phyloP scores from a whole-genome alignment of 2,329 filamentous ascomycete genomes.

The Dothiorella sarmentorum region DNA sequence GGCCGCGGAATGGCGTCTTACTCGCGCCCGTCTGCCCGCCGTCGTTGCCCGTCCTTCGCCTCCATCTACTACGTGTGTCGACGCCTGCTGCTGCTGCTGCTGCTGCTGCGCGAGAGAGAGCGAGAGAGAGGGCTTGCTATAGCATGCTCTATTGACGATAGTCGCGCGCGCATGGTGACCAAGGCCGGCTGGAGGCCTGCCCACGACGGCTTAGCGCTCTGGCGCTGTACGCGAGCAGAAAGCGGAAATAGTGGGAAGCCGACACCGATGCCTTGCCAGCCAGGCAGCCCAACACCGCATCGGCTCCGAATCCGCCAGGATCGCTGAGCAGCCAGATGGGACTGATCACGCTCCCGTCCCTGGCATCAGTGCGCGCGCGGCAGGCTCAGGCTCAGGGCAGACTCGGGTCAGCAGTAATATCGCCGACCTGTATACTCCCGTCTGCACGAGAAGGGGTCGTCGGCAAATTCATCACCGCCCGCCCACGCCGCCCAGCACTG shows the following conservation, averaged over 20 bases:
- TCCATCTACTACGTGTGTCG: too few relatives aligned
- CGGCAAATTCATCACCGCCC: conserved; percentile 6
- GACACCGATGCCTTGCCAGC: conserved; percentile 1
- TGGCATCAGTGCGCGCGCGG: background rate
- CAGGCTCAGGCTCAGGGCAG: conserved; percentile 4
- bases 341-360: background rate
- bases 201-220: conserved; percentile 5
- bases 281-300: background rate
- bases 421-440: background rate
- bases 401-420: conserved; percentile 5
- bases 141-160: background rate
- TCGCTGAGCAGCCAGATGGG: conserved; percentile 11
- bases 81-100: too few relatives aligned
- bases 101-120: too few relatives aligned
- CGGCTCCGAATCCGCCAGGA: conserved; percentile 10
- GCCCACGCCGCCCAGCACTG: background rate
- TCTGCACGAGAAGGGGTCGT: background rate
- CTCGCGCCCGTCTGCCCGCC: background rate
- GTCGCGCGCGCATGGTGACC: background rate
- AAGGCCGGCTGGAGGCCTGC: background rate
- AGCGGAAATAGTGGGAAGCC: conserved; percentile 1
- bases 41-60: too few relatives aligned
- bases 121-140: too few relatives aligned
- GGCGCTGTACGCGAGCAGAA: conserved; percentile 13
- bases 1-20: conserved; percentile 16